Base-by-base conservation (phyloP, 129 eudicot species). In the Saussurea involucrata region DNA sequence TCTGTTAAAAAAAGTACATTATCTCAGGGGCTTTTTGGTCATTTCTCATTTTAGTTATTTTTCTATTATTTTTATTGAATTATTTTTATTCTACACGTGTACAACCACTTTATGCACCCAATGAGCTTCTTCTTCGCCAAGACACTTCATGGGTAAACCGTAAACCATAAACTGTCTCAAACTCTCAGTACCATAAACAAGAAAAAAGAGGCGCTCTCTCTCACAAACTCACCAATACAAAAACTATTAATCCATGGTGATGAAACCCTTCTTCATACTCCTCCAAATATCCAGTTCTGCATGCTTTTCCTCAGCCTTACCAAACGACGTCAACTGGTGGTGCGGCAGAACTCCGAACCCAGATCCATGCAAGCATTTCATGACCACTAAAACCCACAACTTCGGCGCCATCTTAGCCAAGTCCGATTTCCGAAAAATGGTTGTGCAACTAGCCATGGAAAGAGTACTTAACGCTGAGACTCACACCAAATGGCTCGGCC, bases 331-430 rank as follows among this genome's bases (percentile, higher is more conserved):
- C 22, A 75, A 77, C 81, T 74, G 82, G 86, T 92, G 97, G 97
- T 92, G 97, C 75, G 69, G 80, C 78, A 68, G 83, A 69, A 92
- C 95, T 25, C 97, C 97, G 0, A 68, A 92, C 80, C 95, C 95
- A 0, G 86, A 87, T 21, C 92, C 85, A 76, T 92, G 97, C 86
- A 89, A 86, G 64, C 79, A 88, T 66, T 85, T 81, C 84, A 87
- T 92, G 87, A 74, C 67, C 81, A 63, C 53, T 7, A 79, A 82
- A 57, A 55, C 36, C 0, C 77, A 31, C 37, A 83, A 81, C 32
- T 49, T 37, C 17, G 80, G 71, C 20, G 80, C 82, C 24, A 25
- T 58, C 58, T 79, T 81, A 24, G 24, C 57, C 4, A 85, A 83
- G 74, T 67, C 94, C 24, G 86, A 81, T 31, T 91, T 91, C 42